These are phyloP conservation scores for Termitomyces sp. DNA, from an alignment of 1,284 basidiomycete genomes.

Conservation along the genomic window DNA sequence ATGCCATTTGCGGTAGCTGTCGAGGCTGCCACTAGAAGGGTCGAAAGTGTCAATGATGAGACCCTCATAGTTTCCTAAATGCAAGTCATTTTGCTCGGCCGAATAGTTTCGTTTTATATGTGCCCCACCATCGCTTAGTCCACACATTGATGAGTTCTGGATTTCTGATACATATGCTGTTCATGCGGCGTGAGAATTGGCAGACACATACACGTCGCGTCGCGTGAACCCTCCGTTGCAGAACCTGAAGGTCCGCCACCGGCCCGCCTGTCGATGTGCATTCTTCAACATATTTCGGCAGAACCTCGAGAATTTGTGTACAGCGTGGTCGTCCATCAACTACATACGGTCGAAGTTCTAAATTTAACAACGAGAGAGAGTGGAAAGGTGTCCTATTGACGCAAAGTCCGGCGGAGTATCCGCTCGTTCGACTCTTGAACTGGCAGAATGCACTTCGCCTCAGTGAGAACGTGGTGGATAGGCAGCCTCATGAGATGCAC, in stretches of 20 bases:
- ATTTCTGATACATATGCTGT: not conserved
- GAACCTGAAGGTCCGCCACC: not conserved
- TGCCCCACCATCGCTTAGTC: not conserved
- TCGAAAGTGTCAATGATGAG: not conserved
- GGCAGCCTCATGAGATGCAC: not conserved
- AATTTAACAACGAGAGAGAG: not conserved
- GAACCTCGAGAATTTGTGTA: not conserved
- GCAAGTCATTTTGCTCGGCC: not conserved
- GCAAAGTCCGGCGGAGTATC: too few species aligned
- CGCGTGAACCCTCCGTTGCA: not conserved
- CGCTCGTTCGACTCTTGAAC: not conserved
- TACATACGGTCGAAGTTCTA: not conserved
- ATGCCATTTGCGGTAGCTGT: slow-evolving; percentile 3
- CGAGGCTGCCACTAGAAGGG: not conserved
- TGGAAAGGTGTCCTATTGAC: not conserved
- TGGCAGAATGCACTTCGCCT: not conserved
- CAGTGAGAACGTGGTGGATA: not conserved
- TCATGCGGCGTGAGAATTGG: not conserved
- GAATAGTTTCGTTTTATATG: not conserved
- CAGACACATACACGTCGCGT: not conserved
- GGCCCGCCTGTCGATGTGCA: not conserved
- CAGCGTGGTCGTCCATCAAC: not conserved
- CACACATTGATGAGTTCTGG: not conserved
- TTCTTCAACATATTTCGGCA: not conserved
- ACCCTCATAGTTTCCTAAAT: not conserved